These are phyloP conservation scores for Poa pratensis DNA, from an alignment of 176 grass and related monocot species.

Conservation along the genomic window DNA sequence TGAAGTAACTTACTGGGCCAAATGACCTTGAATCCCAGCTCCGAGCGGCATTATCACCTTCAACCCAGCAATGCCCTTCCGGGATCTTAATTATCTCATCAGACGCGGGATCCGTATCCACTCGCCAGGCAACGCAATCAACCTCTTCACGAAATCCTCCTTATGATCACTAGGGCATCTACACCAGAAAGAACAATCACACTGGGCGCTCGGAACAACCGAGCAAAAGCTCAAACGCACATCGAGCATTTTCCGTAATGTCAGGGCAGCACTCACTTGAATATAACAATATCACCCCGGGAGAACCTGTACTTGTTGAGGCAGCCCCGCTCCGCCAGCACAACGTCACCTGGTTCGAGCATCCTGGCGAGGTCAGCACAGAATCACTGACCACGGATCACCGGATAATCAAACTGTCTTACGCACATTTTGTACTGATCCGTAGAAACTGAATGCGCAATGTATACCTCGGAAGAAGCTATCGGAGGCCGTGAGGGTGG, in stretches of 20 bases:
- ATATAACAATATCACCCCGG: conserved; percentile 74
- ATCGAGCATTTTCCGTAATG: background rate
- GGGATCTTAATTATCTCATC: conserved; percentile 66
- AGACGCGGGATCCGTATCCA: conserved; percentile 65
- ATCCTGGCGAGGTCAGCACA: conserved; percentile 48
- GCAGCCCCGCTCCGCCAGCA: conserved; percentile 60
- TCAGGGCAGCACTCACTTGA: conserved; percentile 53
- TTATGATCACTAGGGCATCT: conserved; percentile 73
- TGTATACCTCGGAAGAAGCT: conserved; percentile 35
- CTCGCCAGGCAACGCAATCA: conserved; percentile 89
- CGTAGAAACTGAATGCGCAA: conserved; percentile 36
- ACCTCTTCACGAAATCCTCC: conserved; percentile 63
- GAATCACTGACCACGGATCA: conserved; percentile 13
- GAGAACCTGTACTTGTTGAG: conserved; percentile 73
- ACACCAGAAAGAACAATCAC: conserved; percentile 27
- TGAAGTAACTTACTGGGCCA: conserved; percentile 67
- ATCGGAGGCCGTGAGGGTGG: conserved; percentile 63
- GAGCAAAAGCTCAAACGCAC: background rate
- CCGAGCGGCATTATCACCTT: conserved; percentile 78
- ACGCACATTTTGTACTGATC: background rate
- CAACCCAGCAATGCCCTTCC: conserved; percentile 90
- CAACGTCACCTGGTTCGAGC: conserved; percentile 67
- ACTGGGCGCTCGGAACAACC: background rate
- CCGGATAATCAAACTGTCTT: background rate
- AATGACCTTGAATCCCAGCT: conserved; percentile 89